Evolutionary conservation across 768 basidiomycete species (phyloP).

Genomic region (Naganishia onofrii): DNA sequence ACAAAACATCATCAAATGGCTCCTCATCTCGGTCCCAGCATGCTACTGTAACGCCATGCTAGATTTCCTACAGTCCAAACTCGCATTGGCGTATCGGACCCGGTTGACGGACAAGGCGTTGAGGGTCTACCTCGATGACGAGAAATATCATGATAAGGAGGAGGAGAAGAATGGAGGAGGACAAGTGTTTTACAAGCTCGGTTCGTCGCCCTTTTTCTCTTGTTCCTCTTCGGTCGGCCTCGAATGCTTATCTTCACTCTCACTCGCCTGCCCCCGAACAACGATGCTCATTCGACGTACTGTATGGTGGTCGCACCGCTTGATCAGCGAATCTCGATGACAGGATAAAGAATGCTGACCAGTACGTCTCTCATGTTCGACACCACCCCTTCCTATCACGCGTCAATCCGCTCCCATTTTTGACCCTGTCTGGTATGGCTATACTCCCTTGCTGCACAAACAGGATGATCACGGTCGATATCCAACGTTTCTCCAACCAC

Average conservation of each 20-base stretch:
- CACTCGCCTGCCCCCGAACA: too few species aligned
- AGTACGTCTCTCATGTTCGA: slow-evolving; percentile 58
- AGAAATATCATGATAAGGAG: too few species aligned
- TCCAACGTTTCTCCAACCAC: slow-evolving; percentile 84
- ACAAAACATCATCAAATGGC: slow-evolving; percentile 80
- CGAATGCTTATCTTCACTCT: too few species aligned
- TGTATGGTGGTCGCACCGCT: too few species aligned
- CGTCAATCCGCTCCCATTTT: too few species aligned
- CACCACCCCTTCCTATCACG: too few species aligned
- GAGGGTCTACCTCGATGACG: slow-evolving; percentile 78
- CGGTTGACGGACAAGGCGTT: slow-evolving; percentile 74
- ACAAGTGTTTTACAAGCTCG: slow-evolving; percentile 90
- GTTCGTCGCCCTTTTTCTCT: slow-evolving; percentile 56
- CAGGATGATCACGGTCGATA: slow-evolving; percentile 93
- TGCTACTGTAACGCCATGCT: slow-evolving; percentile 63
- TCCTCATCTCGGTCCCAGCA: slow-evolving; percentile 78
- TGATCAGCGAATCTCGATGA: slow-evolving; percentile 83
- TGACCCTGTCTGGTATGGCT: too few species aligned
- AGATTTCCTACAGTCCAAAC: slow-evolving; percentile 87
- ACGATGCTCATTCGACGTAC: too few species aligned
- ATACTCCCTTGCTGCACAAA: not conserved
- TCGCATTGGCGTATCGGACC: slow-evolving; percentile 54
- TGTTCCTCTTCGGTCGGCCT: too few species aligned
- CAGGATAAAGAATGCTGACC: slow-evolving; percentile 91
- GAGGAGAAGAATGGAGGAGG: slow-evolving; percentile 62